Base-by-base conservation (phyloP, 768 basidiomycete species). In the Dendrothele bispora region DNA sequence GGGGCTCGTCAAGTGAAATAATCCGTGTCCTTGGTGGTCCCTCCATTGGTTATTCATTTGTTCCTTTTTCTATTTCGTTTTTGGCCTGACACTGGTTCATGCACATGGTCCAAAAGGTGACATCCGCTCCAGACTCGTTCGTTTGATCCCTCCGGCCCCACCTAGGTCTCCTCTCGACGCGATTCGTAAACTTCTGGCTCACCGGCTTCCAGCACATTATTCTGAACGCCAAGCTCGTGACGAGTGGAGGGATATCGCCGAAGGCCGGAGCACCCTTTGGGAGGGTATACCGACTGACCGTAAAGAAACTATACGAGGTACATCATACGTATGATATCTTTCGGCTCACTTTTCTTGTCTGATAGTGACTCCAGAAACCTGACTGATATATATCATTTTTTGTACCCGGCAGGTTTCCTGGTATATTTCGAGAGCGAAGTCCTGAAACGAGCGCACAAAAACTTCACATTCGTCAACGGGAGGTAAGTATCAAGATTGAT, bases 1-100 rank as follows among this genome's bases (percentile, higher is more conserved):
- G 95, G 1, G 95, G 95, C 36, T 93, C 91, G 3, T 95, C 93
- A 2, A 90, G 89, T 54, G 94, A 97, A 72, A 95, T 95, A 43
- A 90, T 94, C 43, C 83, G 94, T 40, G 91, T 94, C 20, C 74
- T 98, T 44, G 89, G 88, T 15, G 90, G 90, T 3, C 88, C 90
- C 18, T 91, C 90, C 27, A 81, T 94, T 58, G 88, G 90, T 88
- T 57, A 49, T 59, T 40, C 46, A 17, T 17, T 41, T 54, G 14
- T 12, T 35, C 11, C 51, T 55, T 46, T 47, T 52, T 28, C 24
- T 52, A 54, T 50, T 27, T 39, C 35, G 46, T 54, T 28, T 29
- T 36, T 43, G 15, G 4, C 10, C n/a, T 18, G 34, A 14, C 20
- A 17, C 22, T 46, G 18, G 25, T 21, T 27, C 10, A 38, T 20